Percentiles rank a stretch among this genome's conserved stretches.
Evolutionary conservation across 1,139 yeast species (phyloP).

Genomic region (Saccharomycopsis crataegensis): DNA sequence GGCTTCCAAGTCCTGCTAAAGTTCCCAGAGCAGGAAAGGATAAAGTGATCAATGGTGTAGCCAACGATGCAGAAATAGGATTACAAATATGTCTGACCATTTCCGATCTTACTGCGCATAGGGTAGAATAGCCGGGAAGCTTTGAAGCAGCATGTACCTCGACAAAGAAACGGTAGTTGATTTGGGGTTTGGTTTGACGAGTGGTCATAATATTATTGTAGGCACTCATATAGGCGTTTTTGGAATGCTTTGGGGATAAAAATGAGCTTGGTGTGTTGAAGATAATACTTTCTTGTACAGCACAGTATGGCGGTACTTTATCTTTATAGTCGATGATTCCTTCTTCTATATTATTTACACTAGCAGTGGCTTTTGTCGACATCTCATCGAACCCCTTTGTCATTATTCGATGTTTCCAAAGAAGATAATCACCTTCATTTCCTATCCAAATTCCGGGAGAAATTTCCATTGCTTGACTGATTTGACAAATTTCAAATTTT

Average conservation of each 20-base stretch:
- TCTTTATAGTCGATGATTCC: no score
- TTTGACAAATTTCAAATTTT: conserved; percentile 68
- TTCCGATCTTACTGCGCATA: no score
- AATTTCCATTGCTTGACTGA: conserved; percentile 72
- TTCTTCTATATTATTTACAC: no score
- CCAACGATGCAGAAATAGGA: background rate
- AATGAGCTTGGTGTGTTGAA: background rate
- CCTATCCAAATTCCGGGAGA: conserved; percentile 68
- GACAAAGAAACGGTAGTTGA: no score
- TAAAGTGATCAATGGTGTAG: conserved; percentile 29
- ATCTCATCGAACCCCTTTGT: no score
- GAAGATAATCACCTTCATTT: conserved; percentile 49
- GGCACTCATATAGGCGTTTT: background rate
- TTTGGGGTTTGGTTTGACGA: no score
- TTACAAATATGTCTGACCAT: background rate
- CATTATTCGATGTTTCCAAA: background rate
- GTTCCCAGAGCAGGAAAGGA: conserved; percentile 85
- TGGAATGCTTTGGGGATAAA: background rate
- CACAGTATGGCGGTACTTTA: conserved; percentile 11
- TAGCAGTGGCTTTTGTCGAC: no score
- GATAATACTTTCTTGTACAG: conserved; percentile 13
- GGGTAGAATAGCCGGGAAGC: no score
- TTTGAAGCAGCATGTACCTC: no score
- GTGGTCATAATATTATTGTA: no score
- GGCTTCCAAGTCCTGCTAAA: conserved; percentile 56